Conservation (phyloP, 2,329 filamentous ascomycete genomes). For the Aspergillus nomiae region DNA sequence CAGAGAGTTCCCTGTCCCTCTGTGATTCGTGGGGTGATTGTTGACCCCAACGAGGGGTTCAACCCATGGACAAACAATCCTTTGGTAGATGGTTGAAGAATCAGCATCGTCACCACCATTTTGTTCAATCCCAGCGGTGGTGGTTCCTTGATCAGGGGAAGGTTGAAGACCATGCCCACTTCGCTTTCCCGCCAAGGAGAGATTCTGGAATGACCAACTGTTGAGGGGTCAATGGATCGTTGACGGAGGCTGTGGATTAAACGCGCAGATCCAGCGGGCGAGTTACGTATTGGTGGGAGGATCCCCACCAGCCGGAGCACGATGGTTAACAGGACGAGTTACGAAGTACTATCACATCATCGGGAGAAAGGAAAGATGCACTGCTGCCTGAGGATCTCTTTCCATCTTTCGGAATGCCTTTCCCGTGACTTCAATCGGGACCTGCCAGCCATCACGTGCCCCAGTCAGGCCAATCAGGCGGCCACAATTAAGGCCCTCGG, state of each 20-base stretch:
- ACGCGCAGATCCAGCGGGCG: neutral
- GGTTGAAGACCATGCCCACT: neutral
- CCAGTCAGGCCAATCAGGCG: neutral
- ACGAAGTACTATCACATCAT: no score
- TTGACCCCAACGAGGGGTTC: conserved; percentile 17
- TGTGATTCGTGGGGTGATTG: neutral
- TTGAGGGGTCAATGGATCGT: conserved; percentile 5
- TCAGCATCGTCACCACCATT: neutral
- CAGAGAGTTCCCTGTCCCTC: neutral
- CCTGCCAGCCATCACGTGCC: neutral
- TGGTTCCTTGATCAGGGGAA: neutral
- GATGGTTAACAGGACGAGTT: no score
- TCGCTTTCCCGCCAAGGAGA: neutral
- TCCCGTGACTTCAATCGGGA: neutral
- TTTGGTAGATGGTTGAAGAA: neutral
- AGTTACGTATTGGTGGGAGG: neutral
- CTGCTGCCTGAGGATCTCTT: neutral
- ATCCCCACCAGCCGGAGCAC: neutral
- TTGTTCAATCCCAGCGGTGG: neutral
- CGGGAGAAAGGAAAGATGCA: neutral
- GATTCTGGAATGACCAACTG: conserved; percentile 5
- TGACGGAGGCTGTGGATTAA: neutral
- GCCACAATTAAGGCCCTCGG: neutral
- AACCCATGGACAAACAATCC: neutral
- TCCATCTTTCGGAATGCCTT: neutral